Evolutionary conservation across 176 grass and related monocot genomes (phyloP).

Genomic region (Raddia guianensis): DNA sequence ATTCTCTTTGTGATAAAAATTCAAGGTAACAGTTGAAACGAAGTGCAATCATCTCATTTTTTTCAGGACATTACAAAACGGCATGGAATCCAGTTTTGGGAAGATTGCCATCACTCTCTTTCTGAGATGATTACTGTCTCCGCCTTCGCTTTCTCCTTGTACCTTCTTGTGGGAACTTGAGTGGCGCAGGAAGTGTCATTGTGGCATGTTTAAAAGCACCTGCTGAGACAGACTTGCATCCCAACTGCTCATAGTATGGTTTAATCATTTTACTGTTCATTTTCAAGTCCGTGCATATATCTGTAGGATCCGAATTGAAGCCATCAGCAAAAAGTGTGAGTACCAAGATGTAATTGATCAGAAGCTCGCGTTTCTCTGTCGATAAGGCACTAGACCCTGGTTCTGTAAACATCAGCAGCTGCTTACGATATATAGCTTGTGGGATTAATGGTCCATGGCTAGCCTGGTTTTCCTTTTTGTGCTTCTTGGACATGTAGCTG

Average conservation of each 20-base stretch:
- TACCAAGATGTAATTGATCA: slow-evolving; percentile 86
- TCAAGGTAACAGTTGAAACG: neutral
- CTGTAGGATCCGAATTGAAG: slow-evolving; percentile 57
- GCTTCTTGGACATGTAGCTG: slow-evolving; percentile 30
- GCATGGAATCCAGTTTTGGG: neutral
- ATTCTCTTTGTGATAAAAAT: slow-evolving; percentile 14
- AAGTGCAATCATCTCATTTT: slow-evolving; percentile 4
- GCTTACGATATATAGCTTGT: slow-evolving; percentile 49
- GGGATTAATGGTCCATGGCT: slow-evolving; percentile 44
- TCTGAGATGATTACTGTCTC: neutral
- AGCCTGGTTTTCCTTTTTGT: slow-evolving; percentile 29
- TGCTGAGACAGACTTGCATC: slow-evolving; percentile 48
- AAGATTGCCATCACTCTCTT: neutral
- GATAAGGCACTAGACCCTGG: slow-evolving; percentile 52
- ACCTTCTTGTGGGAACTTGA: slow-evolving; percentile 54
- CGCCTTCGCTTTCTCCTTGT: slow-evolving; percentile 36
- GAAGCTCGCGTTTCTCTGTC: slow-evolving; percentile 72
- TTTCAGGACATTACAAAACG: slow-evolving; percentile 17
- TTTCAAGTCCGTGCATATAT: slow-evolving; percentile 84
- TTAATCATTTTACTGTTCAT: slow-evolving; percentile 60
- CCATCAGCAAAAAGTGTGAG: slow-evolving; percentile 82
- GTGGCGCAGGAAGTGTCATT: slow-evolving; percentile 67
- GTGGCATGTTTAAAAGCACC: slow-evolving; percentile 11
- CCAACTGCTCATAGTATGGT: slow-evolving; percentile 79
- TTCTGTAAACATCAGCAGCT: slow-evolving; percentile 64